phyloP scores from a whole-genome alignment of 164 flowering plant species.

The Brasenia schreberi region DNA sequence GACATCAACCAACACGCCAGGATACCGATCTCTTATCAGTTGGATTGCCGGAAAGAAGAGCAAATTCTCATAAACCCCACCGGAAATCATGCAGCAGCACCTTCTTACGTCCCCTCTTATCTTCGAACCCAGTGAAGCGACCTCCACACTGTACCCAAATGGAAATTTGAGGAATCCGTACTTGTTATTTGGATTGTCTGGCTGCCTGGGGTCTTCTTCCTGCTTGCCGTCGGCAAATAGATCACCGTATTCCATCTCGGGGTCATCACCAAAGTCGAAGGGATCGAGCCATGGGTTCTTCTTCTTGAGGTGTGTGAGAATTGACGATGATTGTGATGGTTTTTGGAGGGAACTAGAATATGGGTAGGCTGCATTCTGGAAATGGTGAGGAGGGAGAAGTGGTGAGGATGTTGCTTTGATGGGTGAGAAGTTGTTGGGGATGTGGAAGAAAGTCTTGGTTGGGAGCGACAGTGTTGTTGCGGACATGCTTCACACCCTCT shows the following conservation, averaged over 20 bases:
- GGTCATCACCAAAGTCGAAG: constrained; percentile 73
- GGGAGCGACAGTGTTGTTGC: not conserved
- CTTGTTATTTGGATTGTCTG: constrained; percentile 64
- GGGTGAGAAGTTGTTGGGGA: not conserved
- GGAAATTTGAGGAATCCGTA: constrained; percentile 92
- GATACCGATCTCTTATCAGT: constrained; percentile 76
- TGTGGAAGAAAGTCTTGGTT: not conserved
- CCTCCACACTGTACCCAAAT: constrained; percentile 46
- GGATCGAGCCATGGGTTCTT: constrained; percentile 77
- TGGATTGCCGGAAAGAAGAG: constrained; percentile 78
- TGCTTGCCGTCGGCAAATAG: constrained; percentile 70
- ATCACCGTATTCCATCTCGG: constrained; percentile 54
- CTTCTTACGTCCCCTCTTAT: constrained; percentile 76
- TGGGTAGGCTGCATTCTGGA: not conserved
- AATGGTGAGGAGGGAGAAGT: not conserved
- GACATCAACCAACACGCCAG: constrained; percentile 78
- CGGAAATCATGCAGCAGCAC: constrained; percentile 67
- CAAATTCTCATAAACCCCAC: constrained; percentile 82
- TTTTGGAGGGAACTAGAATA: not conserved
- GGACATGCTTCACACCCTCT: not conserved
- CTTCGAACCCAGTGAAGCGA: constrained; percentile 58
- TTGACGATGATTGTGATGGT: not conserved
- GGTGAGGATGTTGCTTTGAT: not conserved
- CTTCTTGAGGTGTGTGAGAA: constrained; percentile 29
- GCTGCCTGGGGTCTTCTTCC: constrained; percentile 73